A percentile compares a stretch with the other conserved stretches of the same genome.
Evolutionary conservation across 495 filamentous ascomycete species (phyloP).

Genomic region (Neurospora sp.): DNA sequence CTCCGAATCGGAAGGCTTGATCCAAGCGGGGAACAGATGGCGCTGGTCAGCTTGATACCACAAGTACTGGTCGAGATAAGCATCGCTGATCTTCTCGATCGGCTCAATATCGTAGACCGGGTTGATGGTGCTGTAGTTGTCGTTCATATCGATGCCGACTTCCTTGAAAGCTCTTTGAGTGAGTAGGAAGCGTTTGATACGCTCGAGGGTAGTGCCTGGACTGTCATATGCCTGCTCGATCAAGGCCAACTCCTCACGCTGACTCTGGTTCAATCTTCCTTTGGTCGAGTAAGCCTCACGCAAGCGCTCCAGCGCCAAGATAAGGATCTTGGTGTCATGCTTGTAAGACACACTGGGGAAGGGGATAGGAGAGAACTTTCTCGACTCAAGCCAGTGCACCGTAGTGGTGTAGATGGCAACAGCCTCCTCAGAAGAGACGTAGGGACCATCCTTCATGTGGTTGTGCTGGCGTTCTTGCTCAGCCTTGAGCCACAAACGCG

Average conservation of each 20-base stretch:
- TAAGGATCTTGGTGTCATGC: conserved; percentile 98
- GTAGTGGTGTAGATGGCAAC: conserved; percentile 98
- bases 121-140: conserved; percentile 98
- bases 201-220: conserved; percentile 86
- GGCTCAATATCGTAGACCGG: conserved; percentile 99
- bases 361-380: conserved; percentile 97
- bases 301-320: conserved; percentile 87
- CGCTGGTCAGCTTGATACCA: conserved; percentile 99
- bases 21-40: conserved; percentile 96
- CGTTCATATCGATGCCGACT: conserved; percentile 99
- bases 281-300: conserved; percentile 98
- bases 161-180: conserved; percentile 99
- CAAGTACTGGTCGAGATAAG: conserved; percentile 96
- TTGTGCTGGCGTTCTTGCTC: conserved; percentile 99
- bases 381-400: conserved; percentile 96
- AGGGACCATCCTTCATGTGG: conserved; percentile 98
- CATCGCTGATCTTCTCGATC: conserved; percentile 99
- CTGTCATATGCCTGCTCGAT: conserved; percentile 99
- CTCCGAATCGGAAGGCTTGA: conserved; percentile 98
- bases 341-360: conserved; percentile 99
- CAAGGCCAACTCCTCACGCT: conserved; percentile 91
- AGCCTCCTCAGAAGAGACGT: conserved; percentile 95
- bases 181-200: conserved; percentile 96
- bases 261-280: conserved; percentile 91
- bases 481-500: conserved; percentile 92